These are phyloP conservation scores for Coniferiporia sulphurascens DNA, from an alignment of 1,284 basidiomycete genomes.

Conservation along the genomic window DNA sequence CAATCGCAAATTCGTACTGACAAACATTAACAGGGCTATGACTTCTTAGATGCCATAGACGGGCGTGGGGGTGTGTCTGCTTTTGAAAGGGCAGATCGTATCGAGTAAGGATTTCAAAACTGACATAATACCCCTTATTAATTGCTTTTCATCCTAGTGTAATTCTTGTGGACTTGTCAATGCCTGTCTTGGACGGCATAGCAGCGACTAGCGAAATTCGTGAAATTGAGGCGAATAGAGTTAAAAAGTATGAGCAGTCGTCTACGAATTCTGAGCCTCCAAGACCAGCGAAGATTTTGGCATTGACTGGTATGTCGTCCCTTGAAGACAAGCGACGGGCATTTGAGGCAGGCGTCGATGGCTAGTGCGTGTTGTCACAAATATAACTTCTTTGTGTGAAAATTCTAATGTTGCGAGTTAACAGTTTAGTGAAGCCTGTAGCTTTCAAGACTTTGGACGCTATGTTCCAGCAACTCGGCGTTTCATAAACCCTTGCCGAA, in stretches of 20 bases:
- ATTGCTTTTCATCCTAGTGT: conserved; percentile 43
- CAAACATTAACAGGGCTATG: conserved; percentile 53
- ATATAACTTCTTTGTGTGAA: not conserved
- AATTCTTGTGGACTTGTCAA: conserved; percentile 85
- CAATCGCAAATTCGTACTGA: conserved; percentile 14
- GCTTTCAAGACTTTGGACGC: conserved; percentile 85
- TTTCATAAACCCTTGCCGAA: conserved; percentile 34
- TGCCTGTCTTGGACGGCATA: conserved; percentile 89
- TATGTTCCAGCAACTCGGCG: conserved; percentile 76
- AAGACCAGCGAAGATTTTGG: conserved; percentile 67
- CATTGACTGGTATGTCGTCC: conserved; percentile 90
- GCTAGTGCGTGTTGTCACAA: conserved; percentile 65
- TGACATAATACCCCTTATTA: not conserved
- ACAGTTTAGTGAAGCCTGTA: conserved; percentile 82
- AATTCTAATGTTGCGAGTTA: not conserved
- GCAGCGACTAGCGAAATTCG: conserved; percentile 84
- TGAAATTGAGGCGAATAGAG: conserved; percentile 60
- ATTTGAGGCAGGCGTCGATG: conserved; percentile 90
- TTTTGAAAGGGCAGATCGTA: conserved; percentile 62
- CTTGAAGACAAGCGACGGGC: conserved; percentile 89
- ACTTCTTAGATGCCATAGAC: conserved; percentile 76
- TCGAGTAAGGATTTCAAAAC: conserved; percentile 57
- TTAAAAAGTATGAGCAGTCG: conserved; percentile 21
- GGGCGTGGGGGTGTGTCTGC: conserved; percentile 81
- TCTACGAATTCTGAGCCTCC: conserved; percentile 21